Percentiles rank a stretch among this genome's conserved stretches.
These are phyloP conservation scores for Globisporangium ultimum DNA, from an alignment of 352 stramenopile species.

Conservation along the genomic window DNA sequence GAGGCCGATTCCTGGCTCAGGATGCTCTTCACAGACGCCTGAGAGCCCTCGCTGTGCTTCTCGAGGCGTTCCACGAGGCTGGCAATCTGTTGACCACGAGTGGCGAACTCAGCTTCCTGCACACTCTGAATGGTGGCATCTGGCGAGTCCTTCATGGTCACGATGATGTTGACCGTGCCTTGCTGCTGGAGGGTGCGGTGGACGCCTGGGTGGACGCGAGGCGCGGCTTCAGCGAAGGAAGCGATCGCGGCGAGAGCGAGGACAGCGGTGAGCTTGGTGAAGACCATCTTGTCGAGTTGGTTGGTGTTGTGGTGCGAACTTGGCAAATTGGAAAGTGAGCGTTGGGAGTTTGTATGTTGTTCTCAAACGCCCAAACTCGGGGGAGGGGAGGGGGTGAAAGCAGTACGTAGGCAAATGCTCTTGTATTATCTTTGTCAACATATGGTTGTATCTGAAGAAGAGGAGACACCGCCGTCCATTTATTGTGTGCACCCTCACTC, in stretches of 20 bases:
- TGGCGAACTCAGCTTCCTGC: constrained; percentile 11
- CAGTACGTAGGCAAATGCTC: no score
- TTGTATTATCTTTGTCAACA: no score
- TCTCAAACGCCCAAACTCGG: no score
- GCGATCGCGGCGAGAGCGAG: no score
- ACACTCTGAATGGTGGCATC: constrained; percentile 11
- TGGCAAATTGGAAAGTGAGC: constrained; percentile 9
- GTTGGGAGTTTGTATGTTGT: neutral
- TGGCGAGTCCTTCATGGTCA: constrained; percentile 20
- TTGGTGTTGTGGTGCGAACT: neutral
- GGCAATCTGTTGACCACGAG: constrained; percentile 11
- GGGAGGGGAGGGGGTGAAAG: no score
- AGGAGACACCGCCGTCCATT: no score
- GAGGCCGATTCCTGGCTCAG: neutral
- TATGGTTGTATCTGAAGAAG: no score
- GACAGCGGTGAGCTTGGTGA: no score
- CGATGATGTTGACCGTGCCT: constrained; percentile 29
- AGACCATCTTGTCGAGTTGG: no score
- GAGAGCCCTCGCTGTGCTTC: neutral
- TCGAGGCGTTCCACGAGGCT: constrained; percentile 13
- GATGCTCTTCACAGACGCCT: neutral
- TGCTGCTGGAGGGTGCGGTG: constrained; percentile 20
- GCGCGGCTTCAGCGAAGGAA: no score
- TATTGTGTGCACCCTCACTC: no score
- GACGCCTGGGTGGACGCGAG: constrained; percentile 6